Evolutionary conservation across 108 stramenopile genomes (phyloP).

Genomic region (Cylindrotheca fusiformis): DNA sequence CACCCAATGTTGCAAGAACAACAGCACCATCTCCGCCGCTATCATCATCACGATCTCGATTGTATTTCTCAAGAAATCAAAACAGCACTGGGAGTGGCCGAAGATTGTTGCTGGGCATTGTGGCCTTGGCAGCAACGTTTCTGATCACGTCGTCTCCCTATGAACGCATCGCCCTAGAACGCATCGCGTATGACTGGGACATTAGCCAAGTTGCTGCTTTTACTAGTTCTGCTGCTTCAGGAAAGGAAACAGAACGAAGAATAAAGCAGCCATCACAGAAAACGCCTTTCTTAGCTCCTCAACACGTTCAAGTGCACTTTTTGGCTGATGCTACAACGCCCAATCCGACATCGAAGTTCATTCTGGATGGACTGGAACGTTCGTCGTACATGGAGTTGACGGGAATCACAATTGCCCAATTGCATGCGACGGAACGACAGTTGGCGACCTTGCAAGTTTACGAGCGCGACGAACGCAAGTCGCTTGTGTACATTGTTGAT

Average conservation of each 20-base stretch:
- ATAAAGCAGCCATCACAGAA: background rate
- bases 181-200: background rate
- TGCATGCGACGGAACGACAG: slow-evolving; percentile 3
- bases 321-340: background rate
- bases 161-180: background rate
- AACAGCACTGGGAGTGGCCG: no score
- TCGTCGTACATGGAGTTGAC: slow-evolving; percentile 9
- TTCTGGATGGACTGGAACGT: slow-evolving; percentile 24
- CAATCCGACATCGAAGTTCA: slow-evolving; percentile 10
- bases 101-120: background rate
- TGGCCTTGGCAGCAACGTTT: background rate
- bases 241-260: background rate
- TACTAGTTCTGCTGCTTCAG: background rate
- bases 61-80: no score
- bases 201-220: background rate
- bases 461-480: background rate
- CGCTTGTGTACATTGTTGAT: slow-evolving; percentile 29
- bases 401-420: slow-evolving; percentile 17
- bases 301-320: background rate
- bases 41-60: no score
- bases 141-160: background rate
- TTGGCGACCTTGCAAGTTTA: slow-evolving; percentile 2
- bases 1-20: no score
- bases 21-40: no score
- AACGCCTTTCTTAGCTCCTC: background rate